Evolutionary conservation across 2,329 filamentous ascomycete species (phyloP).

Genomic region (Exutisphaerella laricina): DNA sequence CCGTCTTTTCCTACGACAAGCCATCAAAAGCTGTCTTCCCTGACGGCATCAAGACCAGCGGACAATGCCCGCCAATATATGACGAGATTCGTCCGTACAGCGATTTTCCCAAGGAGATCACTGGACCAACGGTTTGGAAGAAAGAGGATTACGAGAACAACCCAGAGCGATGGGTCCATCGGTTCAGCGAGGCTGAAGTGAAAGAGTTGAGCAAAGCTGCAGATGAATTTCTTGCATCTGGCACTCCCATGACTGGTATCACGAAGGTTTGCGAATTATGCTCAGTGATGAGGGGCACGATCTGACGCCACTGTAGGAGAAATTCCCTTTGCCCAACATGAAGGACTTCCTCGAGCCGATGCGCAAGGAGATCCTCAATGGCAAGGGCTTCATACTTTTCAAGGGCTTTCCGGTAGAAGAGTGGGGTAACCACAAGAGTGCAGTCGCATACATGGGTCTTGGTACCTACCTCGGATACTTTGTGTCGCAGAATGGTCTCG

Average conservation of each 20-base stretch:
- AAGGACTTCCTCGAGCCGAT: slow-evolving; percentile 50
- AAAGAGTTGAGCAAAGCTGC: slow-evolving; percentile 61
- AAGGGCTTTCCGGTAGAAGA: slow-evolving; percentile 71
- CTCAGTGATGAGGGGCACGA: neutral
- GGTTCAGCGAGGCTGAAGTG: slow-evolving; percentile 61
- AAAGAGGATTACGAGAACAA: slow-evolving; percentile 57
- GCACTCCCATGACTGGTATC: slow-evolving; percentile 66
- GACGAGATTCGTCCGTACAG: slow-evolving; percentile 60
- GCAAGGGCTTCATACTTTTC: slow-evolving; percentile 86
- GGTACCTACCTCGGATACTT: slow-evolving; percentile 79
- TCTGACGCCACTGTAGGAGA: slow-evolving; percentile 35
- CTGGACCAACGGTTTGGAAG: slow-evolving; percentile 67
- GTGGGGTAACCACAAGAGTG: slow-evolving; percentile 76
- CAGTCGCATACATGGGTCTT: slow-evolving; percentile 85
- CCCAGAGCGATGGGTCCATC: slow-evolving; percentile 67
- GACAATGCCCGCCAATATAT: slow-evolving; percentile 66
- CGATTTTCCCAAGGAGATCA: slow-evolving; percentile 65
- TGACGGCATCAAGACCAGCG: slow-evolving; percentile 62
- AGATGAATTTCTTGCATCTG: slow-evolving; percentile 62
- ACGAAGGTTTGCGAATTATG: slow-evolving; percentile 42
- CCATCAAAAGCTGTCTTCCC: slow-evolving; percentile 52
- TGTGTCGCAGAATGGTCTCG: slow-evolving; percentile 75
- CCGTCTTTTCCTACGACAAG: slow-evolving; percentile 25
- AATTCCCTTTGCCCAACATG: slow-evolving; percentile 58
- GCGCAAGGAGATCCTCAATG: slow-evolving; percentile 65